A percentile compares a stretch with the other conserved stretches of the same genome.
Evolutionary conservation across 2,329 filamentous ascomycete genomes (phyloP).

Genomic region (Leptographium flavum): DNA sequence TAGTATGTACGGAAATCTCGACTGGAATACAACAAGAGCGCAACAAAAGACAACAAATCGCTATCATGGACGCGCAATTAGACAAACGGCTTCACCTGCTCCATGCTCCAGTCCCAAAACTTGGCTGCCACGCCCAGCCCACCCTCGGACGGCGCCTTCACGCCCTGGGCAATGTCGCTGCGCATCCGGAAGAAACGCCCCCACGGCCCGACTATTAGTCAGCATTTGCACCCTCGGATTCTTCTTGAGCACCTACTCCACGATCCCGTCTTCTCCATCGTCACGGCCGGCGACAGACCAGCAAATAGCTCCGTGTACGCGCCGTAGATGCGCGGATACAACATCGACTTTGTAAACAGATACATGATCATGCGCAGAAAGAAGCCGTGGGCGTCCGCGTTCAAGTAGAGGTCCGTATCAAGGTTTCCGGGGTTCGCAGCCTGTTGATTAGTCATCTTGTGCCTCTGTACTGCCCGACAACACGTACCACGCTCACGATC

Average conservation of each 20-base stretch:
- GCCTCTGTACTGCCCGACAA: not conserved
- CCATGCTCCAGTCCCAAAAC: conserved; percentile 8
- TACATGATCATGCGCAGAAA: conserved; percentile 1
- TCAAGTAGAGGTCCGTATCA: conserved; percentile 19
- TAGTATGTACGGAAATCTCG: no score
- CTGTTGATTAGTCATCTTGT: not conserved
- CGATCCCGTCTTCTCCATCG: conserved; percentile 13
- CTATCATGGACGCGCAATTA: no score
- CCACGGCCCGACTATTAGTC: conserved; percentile 6
- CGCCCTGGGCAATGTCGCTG: not conserved
- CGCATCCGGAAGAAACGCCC: conserved; percentile 2
- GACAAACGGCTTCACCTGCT: conserved; percentile 5
- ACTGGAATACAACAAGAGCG: no score
- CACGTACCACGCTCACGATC: conserved; percentile 5
- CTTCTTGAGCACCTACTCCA: not conserved
- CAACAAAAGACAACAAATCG: no score
- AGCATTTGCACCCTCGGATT: not conserved
- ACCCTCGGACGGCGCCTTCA: conserved; percentile 6
- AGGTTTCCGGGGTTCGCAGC: conserved; percentile 26
- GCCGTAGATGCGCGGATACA: conserved; percentile 20
- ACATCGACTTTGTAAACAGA: not conserved
- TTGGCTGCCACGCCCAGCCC: conserved; percentile 4
- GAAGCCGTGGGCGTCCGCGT: conserved; percentile 11
- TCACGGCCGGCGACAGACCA: conserved; percentile 28
- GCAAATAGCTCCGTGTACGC: conserved; percentile 35